Evolutionary conservation across 352 stramenopile species (phyloP), one percentile per base, ranked within the genome.

Genomic region (Phytophthora rubi): DNA sequence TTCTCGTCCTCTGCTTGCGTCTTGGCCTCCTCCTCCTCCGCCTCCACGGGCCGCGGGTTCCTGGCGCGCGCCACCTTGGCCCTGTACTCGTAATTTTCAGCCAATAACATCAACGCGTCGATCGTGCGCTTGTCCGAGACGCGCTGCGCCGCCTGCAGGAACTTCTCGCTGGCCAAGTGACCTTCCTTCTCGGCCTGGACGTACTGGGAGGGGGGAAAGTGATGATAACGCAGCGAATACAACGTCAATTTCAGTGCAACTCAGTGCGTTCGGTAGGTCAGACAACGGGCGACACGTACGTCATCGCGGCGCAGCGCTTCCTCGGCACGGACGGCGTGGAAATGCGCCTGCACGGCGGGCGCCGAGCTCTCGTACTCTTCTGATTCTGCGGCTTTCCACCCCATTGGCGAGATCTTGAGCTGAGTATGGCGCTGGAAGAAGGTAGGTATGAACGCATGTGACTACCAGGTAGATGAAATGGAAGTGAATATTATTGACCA

Each of bases 41-140:
- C 59, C 12, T 73, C 60, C n/a, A 56, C 33, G 18, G 70, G 63
- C 51, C 67, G 65, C 13, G 68, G 70, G 61, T 83, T 78, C 60
- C 73, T 79, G 1, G 81, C 74, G 16, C 71, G 69, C n/a, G 83
- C 83, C 52, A 90, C 71, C 39, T 91, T 89, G 30, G 87, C 75
- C 47, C 87, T 72, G 62, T 91, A 91, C 77, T 92, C 82, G 68
- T 94, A 94, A 56, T 93, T 93, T 57, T 90, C 83, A 0, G 87
- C 83, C 42, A 94, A 77, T 54, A 94, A 63, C 48, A 91, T 62
- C 8, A 94, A 65, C 39, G 87, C 83, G 30, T 93, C 78, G 42
- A 91, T 82, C 13, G 87, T 94, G 23, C 83, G 83, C 62, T 86
- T 88, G 65, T 91, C 83, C 3, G 67, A 62, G 30, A 93, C 80